Base-by-base conservation (phyloP, 148 eudicot genomes). In the Talinum fruticosum region DNA sequence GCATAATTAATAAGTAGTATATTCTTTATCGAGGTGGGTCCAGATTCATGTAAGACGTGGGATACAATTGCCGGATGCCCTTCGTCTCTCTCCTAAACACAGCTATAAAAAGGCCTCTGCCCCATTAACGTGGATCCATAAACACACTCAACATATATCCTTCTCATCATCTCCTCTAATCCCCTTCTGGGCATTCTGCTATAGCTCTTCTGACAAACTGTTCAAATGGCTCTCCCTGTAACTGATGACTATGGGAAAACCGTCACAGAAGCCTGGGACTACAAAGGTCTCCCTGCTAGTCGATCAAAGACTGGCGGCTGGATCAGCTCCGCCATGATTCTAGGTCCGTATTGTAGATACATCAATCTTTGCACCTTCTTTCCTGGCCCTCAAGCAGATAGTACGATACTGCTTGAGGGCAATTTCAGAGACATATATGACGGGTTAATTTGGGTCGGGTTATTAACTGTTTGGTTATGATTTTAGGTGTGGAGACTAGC, bases 201-300 rank as follows among this genome's bases (percentile, higher is more conserved):
- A 18, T 36, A 37, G 15, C 65, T 15, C 32, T 19, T n/a, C 32
- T 34, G 7, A 21, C 19, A 26, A 59, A 37, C 7, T n/a, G 16
- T 1, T 16, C 41, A 6, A 78, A 82, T 82, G 85, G 76, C 82
- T 61, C 82, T 82, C 53, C 79, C 82, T 37, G 12, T 75, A 62
- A 79, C 44, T 5, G 36, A 64, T 51, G 82, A 82, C 32, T 70
- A 29, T 37, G 82, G 82, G 41, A 84, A 88, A 44, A 83, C 85
- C 26, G 84, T 94, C 72, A 83, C 78, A 2, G 97, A 94, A 81
- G 97, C 97, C 78, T 94, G 90, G 91, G 97, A 94, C 85, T 90
- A 87, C 87, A 92, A 87, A 75, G 96, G 98, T 73, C 86, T 81
- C 37, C 92, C 90, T 5, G 90, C 97, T 37, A 71, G 66, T 41